A percentile compares a stretch with the other conserved stretches of the same genome.
phyloP scores from a whole-genome alignment of 177 flowering plant species.

The Vitis hybrid region DNA sequence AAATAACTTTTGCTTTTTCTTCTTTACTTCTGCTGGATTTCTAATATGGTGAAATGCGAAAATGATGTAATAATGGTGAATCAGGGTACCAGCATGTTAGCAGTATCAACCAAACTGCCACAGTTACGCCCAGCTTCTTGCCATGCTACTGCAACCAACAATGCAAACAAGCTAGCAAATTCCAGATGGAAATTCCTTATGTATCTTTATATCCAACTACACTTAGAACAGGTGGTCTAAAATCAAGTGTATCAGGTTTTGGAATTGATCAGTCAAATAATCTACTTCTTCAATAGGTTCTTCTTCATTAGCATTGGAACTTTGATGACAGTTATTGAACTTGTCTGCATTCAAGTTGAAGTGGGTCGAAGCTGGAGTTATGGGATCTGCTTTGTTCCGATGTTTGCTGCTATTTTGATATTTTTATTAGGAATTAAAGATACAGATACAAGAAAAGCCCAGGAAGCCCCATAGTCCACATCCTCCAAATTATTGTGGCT shows the following conservation, averaged over 20 bases:
- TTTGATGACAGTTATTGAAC: slow-evolving; percentile 49
- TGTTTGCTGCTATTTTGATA: slow-evolving; percentile 37
- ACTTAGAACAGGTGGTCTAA: slow-evolving; percentile 56
- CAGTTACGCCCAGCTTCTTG: slow-evolving; percentile 51
- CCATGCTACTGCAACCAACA: slow-evolving; percentile 3
- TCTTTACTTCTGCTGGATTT: neutral
- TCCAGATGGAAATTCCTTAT: slow-evolving; percentile 54
- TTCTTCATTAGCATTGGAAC: slow-evolving; percentile 53
- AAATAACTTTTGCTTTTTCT: neutral
- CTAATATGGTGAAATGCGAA: neutral
- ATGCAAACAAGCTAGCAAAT: slow-evolving; percentile 39
- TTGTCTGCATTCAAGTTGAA: slow-evolving; percentile 58
- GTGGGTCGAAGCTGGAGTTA: slow-evolving; percentile 52
- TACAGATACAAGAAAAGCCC: slow-evolving; percentile 49
- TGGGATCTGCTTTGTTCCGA: slow-evolving; percentile 45
- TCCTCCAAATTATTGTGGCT: slow-evolving; percentile 46
- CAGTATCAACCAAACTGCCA: slow-evolving; percentile 46
- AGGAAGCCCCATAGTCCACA: slow-evolving; percentile 55
- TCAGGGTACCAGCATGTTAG: slow-evolving; percentile 48
- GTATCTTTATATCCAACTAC: slow-evolving; percentile 49
- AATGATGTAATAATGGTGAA: neutral
- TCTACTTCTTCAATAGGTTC: slow-evolving; percentile 32
- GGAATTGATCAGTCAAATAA: slow-evolving; percentile 53
- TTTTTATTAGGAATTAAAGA: slow-evolving; percentile 37
- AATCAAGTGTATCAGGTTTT: slow-evolving; percentile 64